Evolutionary conservation across 805 yeast genomes (phyloP), one percentile per base, ranked within the genome.

Genomic region (Saccharomyces paradoxus): DNA sequence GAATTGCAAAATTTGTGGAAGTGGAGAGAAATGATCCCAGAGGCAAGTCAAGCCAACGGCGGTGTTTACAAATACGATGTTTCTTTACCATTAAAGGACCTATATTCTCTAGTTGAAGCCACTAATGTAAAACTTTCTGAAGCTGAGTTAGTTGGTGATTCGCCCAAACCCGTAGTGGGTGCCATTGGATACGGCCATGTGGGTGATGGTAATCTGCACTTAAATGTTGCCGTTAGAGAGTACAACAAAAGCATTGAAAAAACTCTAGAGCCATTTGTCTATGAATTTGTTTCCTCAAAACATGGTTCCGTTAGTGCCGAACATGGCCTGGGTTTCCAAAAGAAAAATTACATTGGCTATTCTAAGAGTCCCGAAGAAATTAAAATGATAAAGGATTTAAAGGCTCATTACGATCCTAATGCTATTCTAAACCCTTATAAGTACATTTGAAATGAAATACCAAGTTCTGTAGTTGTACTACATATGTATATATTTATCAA

Each of bases 51-150:
- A 51, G 78, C 81, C 56, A 83, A 78, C 41, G 98, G 99, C 52
- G 99, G 98, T 62, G 97, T 92, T 52, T 94, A 92, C 77, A 94
- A 94, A 74, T 94, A 94, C 67, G 99, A 94, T 64, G 97, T 94
- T 41, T 90, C 97, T 2, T 74, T 94, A 56, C 98, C 98, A 37
- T 77, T 94, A 60, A 76, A 80, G 22, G 88, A 83, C 52, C 77
- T 94, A 73, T 94, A 90, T 67, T 85, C 85, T 12, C 74, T 94
- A 52, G 96, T 92, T 24, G 87, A 82, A 49, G 96, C 86, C 6
- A 83, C 84, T n/a, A 81, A 84, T 60, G 81, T 71, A 48, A 80
- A 80, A 62, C 75, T 94, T 58, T 64, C 56, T 1, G 81, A 77
- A 32, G 77, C 79, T 30, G 83, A 79, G 1, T 72, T 92, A 53